Conservation (phyloP, 306 rosid genomes). For the Prunus salicina region DNA sequence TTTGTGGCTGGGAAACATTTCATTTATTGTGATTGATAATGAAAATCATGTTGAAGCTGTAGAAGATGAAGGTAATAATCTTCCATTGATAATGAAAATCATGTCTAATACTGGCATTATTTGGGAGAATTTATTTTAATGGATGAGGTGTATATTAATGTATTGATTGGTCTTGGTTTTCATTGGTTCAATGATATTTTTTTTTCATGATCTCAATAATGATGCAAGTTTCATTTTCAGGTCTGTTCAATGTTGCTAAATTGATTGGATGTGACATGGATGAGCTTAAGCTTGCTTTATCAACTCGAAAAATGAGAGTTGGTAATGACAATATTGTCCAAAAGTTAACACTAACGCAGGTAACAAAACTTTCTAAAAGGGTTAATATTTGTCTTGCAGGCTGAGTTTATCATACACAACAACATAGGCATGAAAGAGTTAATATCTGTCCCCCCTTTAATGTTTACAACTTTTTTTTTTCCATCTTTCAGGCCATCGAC, state of each 20-base stretch:
- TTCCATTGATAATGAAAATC: conserved; percentile 83
- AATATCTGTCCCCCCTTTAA: not conserved
- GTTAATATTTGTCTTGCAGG: conserved; percentile 12
- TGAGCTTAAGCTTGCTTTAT: conserved; percentile 74
- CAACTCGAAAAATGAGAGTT: conserved; percentile 91
- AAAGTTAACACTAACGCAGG: conserved; percentile 84
- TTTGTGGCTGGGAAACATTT: conserved; percentile 92
- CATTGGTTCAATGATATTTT: not conserved
- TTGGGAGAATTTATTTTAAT: not conserved
- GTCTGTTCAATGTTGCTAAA: conserved; percentile 58
- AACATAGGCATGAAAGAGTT: not conserved
- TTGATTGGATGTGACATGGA: conserved; percentile 76
- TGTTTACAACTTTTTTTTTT: not conserved
- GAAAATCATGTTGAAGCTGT: conserved; percentile 88
- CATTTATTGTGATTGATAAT: conserved; percentile 77
- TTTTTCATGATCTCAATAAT: conserved; percentile 7
- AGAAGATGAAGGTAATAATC: conserved; percentile 75
- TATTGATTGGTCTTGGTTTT: not conserved
- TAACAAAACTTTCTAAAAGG: conserved; percentile 36
- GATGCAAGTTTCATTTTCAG: conserved; percentile 41
- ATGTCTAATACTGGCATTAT: conserved; percentile 24
- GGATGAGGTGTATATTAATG: not conserved
- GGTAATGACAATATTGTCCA: conserved; percentile 87
- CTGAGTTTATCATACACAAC: not conserved
- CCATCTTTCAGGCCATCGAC: conserved; percentile 66